A percentile compares a stretch with the other conserved stretches of the same genome.
Evolutionary conservation across 768 basidiomycete genomes (phyloP).

Genomic region (Hygrophorus pudorinus): DNA sequence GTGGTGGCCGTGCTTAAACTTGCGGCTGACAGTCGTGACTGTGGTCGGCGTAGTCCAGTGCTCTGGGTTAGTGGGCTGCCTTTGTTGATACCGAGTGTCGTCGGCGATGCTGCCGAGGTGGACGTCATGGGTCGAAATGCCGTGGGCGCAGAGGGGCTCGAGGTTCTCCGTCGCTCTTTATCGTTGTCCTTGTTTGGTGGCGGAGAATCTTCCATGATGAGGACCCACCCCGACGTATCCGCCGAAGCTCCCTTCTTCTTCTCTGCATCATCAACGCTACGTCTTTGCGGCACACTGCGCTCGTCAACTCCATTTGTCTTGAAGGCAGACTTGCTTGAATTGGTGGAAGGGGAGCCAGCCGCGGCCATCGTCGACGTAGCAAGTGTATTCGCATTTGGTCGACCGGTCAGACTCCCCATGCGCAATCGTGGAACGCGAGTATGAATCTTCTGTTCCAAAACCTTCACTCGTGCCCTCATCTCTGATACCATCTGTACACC

Average conservation of each 20-base stretch:
- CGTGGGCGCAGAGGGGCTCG: constrained; percentile 52
- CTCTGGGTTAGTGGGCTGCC: constrained; percentile 33
- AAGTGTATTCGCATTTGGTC: constrained; percentile 30
- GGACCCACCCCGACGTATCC: constrained; percentile 75
- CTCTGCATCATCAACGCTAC: constrained; percentile 33
- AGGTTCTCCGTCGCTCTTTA: constrained; percentile 47
- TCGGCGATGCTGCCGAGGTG: constrained; percentile 35
- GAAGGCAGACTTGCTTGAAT: constrained; percentile 29
- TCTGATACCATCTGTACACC: constrained; percentile 91
- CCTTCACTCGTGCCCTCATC: constrained; percentile 77
- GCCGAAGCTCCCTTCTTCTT: constrained; percentile 40
- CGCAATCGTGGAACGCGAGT: constrained; percentile 78
- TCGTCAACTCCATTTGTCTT: constrained; percentile 24
- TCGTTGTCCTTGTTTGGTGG: constrained; percentile 49
- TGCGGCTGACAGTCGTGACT: constrained; percentile 63
- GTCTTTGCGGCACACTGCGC: constrained; percentile 14
- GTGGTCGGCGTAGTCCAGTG: constrained; percentile 49
- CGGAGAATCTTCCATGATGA: constrained; percentile 83
- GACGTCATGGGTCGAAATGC: constrained; percentile 40
- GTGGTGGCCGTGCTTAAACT: constrained; percentile 39
- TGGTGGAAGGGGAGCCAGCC: constrained; percentile 26
- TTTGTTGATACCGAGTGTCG: constrained; percentile 28
- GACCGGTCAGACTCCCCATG: constrained; percentile 66
- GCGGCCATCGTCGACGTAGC: constrained; percentile 21
- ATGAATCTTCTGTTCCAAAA: constrained; percentile 79